Evolutionary conservation across 352 stramenopile genomes (phyloP).

Genomic region (Pythium volutum): DNA sequence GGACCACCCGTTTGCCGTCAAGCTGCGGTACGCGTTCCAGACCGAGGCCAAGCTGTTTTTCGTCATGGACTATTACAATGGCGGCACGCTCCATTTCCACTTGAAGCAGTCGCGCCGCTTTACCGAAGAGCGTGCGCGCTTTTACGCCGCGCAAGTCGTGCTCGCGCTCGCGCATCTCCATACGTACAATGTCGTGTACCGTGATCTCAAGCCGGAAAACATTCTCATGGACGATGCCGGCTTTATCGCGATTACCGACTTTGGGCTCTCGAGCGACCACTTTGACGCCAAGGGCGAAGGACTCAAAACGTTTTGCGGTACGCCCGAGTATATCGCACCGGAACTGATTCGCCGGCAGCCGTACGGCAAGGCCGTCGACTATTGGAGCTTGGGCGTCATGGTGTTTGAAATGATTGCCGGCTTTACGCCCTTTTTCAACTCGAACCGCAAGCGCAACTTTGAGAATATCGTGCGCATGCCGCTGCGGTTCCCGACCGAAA

Average conservation of each 20-base stretch:
- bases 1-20: constrained; percentile 85
- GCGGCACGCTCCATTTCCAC: constrained; percentile 82
- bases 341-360: constrained; percentile 72
- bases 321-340: constrained; percentile 81
- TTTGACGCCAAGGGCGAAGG: constrained; percentile 70
- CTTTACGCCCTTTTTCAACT: constrained; percentile 76
- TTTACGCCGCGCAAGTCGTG: constrained; percentile 84
- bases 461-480: constrained; percentile 83
- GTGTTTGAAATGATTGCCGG: constrained; percentile 84
- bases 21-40: constrained; percentile 86
- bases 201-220: constrained; percentile 97
- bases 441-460: constrained; percentile 83
- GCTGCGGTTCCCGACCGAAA: constrained; percentile 60
- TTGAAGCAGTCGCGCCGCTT: constrained; percentile 70
- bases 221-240: constrained; percentile 77
- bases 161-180: constrained; percentile 79
- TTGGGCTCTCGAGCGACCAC: constrained; percentile 80
- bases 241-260: constrained; percentile 87
- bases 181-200: constrained; percentile 90
- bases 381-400: constrained; percentile 85
- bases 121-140: constrained; percentile 54
- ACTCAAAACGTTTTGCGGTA: constrained; percentile 81
- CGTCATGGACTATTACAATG: constrained; percentile 90
- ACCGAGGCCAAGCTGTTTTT: constrained; percentile 85
- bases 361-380: constrained; percentile 84